A percentile compares a stretch with the other conserved stretches of the same genome.
These are phyloP conservation scores for Boletus subcaerulescens DNA, from an alignment of 768 basidiomycete genomes.

Conservation along the genomic window DNA sequence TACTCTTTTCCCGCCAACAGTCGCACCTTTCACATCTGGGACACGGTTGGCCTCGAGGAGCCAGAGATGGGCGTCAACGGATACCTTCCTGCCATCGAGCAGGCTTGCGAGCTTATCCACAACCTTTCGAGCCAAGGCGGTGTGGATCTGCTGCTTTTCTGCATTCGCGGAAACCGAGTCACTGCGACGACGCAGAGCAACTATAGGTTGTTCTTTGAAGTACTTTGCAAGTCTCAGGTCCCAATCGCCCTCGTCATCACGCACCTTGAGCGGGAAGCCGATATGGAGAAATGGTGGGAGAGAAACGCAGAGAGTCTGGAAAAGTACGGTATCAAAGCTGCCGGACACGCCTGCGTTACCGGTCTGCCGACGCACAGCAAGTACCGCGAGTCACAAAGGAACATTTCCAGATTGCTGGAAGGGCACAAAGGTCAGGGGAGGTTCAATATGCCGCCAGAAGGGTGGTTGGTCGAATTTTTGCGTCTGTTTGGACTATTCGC, in stretches of 20 bases:
- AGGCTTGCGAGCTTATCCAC: slow-evolving; percentile 34
- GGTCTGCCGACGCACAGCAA: slow-evolving; percentile 29
- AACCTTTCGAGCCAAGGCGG: slow-evolving; percentile 31
- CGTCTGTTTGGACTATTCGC: slow-evolving; percentile 24
- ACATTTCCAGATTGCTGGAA: slow-evolving; percentile 16
- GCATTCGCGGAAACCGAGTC: slow-evolving; percentile 41
- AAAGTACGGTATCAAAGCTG: slow-evolving; percentile 25
- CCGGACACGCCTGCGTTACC: slow-evolving; percentile 36
- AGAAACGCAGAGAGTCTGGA: slow-evolving; percentile 24
- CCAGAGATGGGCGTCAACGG: slow-evolving; percentile 24
- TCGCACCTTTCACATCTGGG: slow-evolving; percentile 27
- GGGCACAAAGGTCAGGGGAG: slow-evolving; percentile 11
- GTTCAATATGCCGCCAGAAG: slow-evolving; percentile 27
- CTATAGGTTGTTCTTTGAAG: slow-evolving; percentile 41
- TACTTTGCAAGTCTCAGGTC: slow-evolving; percentile 37
- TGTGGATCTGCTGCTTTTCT: slow-evolving; percentile 41
- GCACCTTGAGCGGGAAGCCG: slow-evolving; percentile 36
- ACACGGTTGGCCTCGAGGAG: slow-evolving; percentile 37
- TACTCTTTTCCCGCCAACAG: slow-evolving; percentile 25
- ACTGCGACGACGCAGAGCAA: slow-evolving; percentile 37
- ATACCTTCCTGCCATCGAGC: slow-evolving; percentile 29
- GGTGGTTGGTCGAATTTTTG: slow-evolving; percentile 25
- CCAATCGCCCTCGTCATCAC: slow-evolving; percentile 36
- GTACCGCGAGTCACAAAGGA: slow-evolving; percentile 22
- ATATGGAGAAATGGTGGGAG: slow-evolving; percentile 37